Evolutionary conservation across 108 stramenopile species (phyloP), one percentile per base, ranked within the genome.

Genomic region (Cyclotella cryptica): DNA sequence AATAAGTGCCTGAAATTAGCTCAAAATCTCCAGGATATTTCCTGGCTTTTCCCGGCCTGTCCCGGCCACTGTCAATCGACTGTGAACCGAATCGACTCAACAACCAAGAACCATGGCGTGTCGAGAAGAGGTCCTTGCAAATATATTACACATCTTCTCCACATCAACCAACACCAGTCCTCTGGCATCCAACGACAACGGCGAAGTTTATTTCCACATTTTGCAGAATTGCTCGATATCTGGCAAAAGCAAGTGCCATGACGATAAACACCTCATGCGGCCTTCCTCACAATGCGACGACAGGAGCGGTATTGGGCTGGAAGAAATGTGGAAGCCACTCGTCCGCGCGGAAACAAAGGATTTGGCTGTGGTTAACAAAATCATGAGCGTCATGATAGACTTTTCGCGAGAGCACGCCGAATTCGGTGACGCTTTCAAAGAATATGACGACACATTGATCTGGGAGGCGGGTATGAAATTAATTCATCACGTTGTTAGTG

Each of bases 111-210:
- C 27, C 24, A 58, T 58, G 57, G 27, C 27, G 18, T 21, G 57
- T 19, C 40, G 55, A 54, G 71, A 71, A 45, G 58, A 71, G 8
- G 53, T 71, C 57, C 19, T 71, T 26, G 57, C 58, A 21, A 71
- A 59, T 41, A 39, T 60, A 26, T 24, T 71, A 43, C 71, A 60
- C 71, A 71, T 59, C 4, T 21, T 71, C 10, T 60, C 71, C 15
- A 59, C 71, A 55, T 71, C 58, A 3, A 71, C 71, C 15, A 21
- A 3, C 5, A 59, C 0, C 4, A 71, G 57, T 14, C 71, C 71
- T 43, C 27, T 71, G 15, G 1, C 27, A 21, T 58, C 26, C 1
- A 58, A 21, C 27, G 55, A 42, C 44, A 24, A 8, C 17, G 43
- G 49, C 49, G 47, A 3, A 26, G 28, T 30, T 49, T 22, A 47